Percentiles rank a stretch among this genome's conserved stretches.
Evolutionary conservation across 164 flowering plant species (phyloP).

Genomic region (Aristolochia californica): DNA sequence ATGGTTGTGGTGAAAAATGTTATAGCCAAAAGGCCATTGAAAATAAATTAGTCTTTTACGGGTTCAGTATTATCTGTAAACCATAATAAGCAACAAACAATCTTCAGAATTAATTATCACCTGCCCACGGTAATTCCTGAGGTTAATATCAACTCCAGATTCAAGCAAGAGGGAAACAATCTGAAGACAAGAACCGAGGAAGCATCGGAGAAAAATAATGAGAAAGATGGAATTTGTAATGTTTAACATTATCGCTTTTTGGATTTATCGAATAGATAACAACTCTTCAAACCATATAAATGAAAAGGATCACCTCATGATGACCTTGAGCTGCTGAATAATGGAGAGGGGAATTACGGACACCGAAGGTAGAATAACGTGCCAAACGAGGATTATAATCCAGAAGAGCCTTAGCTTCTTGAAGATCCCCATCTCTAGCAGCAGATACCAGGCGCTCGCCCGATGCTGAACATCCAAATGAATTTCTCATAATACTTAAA

Average conservation of each 20-base stretch:
- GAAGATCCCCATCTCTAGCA: conserved; percentile 94
- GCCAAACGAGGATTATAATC: conserved; percentile 87
- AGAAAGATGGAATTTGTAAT: not conserved
- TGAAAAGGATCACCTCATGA: conserved; percentile 57
- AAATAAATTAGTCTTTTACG: too few relatives aligned
- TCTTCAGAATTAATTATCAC: conserved; percentile 16
- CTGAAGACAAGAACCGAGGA: conserved; percentile 19
- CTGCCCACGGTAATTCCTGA: conserved; percentile 93
- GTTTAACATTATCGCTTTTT: not conserved
- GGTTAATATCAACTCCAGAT: conserved; percentile 85
- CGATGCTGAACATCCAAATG: conserved; percentile 97
- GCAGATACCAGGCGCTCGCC: conserved; percentile 95
- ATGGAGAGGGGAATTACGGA: conserved; percentile 92
- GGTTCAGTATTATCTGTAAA: too few relatives aligned
- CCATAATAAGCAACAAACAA: too few relatives aligned
- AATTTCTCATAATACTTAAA: conserved; percentile 62
- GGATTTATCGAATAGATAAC: not conserved
- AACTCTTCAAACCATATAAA: not conserved
- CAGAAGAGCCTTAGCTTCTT: conserved; percentile 86
- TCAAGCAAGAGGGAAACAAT: conserved; percentile 77
- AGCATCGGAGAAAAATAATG: not conserved
- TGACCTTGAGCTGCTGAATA: conserved; percentile 94
- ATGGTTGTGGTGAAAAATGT: not conserved
- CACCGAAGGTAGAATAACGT: conserved; percentile 85
- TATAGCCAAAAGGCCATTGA: too few relatives aligned